A percentile compares a stretch with the other conserved stretches of the same genome.
Conservation (phyloP, 2,329 filamentous ascomycete genomes). For the Venturia oleaginea region DNA sequence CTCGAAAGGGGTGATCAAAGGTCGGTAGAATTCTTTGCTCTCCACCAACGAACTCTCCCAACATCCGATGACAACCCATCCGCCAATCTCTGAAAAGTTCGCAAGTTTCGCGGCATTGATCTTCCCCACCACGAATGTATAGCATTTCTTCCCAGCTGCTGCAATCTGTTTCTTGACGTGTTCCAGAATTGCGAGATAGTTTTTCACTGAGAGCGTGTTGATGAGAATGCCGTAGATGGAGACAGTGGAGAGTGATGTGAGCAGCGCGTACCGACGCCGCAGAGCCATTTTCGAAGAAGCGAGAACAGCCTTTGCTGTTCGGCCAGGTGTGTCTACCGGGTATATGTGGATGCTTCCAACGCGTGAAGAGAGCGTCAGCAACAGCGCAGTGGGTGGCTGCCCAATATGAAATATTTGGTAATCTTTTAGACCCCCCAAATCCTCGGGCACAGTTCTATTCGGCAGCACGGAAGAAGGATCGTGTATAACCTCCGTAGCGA, state of each 20-base stretch:
- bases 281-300: conserved; percentile 42
- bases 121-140: conserved; percentile 94
- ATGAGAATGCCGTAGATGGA: conserved; percentile 89
- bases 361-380: conserved; percentile 78
- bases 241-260: conserved; percentile 69
- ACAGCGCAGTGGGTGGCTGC: conserved; percentile 68
- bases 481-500: conserved; percentile 63
- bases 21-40: conserved; percentile 77
- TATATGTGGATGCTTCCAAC: conserved; percentile 73
- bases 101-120: conserved; percentile 92
- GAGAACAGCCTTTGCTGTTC: conserved; percentile 30
- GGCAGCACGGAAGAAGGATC: conserved; percentile 74
- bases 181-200: conserved; percentile 75
- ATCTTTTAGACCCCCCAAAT: conserved; percentile 46
- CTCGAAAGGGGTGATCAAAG: conserved; percentile 93
- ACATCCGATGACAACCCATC: conserved; percentile 95
- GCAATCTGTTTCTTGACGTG: conserved; percentile 65
- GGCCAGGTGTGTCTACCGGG: conserved; percentile 22
- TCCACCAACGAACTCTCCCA: conserved; percentile 95
- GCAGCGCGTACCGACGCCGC: conserved; percentile 77
- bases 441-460: conserved; percentile 62
- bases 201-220: conserved; percentile 86
- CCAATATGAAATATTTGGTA: conserved; percentile 81
- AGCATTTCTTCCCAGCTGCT: conserved; percentile 82
- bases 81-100: conserved; percentile 90